These are phyloP conservation scores for Pulveroboletus sp. DNA, from an alignment of 768 basidiomycete genomes.

Conservation along the genomic window DNA sequence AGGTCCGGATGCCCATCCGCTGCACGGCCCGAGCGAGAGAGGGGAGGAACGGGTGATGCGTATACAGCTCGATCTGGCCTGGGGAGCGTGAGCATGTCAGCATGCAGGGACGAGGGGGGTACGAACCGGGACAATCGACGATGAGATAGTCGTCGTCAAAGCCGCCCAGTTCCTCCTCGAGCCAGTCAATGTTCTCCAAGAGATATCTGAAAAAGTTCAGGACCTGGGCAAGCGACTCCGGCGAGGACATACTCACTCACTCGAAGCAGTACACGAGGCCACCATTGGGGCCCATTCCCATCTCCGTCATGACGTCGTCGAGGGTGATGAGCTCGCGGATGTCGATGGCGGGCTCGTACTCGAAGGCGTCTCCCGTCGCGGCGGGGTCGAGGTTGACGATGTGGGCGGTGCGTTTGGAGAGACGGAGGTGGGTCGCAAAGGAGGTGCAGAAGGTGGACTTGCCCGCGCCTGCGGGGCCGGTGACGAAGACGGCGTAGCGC, in stretches of 20 bases:
- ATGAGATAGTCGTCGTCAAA: slow-evolving; percentile 96
- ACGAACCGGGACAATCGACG: slow-evolving; percentile 83
- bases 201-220: slow-evolving; percentile 63
- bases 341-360: slow-evolving; percentile 89
- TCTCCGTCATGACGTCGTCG: slow-evolving; percentile 94
- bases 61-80: slow-evolving; percentile 99
- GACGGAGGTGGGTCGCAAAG: slow-evolving; percentile 83
- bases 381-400: slow-evolving; percentile 98
- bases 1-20: slow-evolving; percentile 79
- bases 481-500: slow-evolving; percentile 86
- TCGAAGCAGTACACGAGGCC: slow-evolving; percentile 98
- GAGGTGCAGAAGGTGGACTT: slow-evolving; percentile 92
- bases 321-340: slow-evolving; percentile 90
- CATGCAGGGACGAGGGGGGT: neutral
- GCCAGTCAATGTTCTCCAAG: slow-evolving; percentile 96
- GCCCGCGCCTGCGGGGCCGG: slow-evolving; percentile 97
- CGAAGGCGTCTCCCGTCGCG: slow-evolving; percentile 79
- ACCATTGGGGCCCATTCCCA: slow-evolving; percentile 94
- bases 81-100: slow-evolving; percentile 7
- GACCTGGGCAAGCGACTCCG: neutral
- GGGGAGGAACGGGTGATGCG: slow-evolving; percentile 95
- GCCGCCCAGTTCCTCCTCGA: slow-evolving; percentile 91
- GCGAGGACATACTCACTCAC: slow-evolving; percentile 63
- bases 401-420: slow-evolving; percentile 80
- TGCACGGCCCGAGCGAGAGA: slow-evolving; percentile 74